Evolutionary conservation across 139 green algal species (phyloP).

Genomic region (Micractinium sp.): DNA sequence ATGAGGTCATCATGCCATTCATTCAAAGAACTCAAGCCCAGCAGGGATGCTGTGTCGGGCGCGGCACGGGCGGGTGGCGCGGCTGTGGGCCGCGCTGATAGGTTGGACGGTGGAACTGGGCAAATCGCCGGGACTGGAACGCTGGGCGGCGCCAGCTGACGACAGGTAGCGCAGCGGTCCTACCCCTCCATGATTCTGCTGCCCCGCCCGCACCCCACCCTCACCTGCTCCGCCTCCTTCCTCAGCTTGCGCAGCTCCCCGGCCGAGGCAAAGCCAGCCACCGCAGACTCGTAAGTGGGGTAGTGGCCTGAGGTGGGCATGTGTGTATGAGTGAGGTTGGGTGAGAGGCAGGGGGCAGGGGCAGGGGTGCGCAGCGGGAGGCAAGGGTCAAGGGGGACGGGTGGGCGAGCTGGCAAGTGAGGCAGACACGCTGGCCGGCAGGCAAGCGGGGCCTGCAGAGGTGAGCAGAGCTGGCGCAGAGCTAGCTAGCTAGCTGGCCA

Average conservation of each 20-base stretch:
- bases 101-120: too few species aligned
- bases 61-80: too few species aligned
- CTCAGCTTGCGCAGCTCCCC: constrained; percentile 43
- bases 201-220: too few species aligned
- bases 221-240: constrained; percentile 27
- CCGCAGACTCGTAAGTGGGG: constrained; percentile 63
- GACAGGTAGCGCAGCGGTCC: too few species aligned
- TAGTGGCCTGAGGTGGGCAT: constrained; percentile 37
- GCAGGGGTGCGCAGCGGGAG: neutral
- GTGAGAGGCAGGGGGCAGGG: neutral
- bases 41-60: too few species aligned
- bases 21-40: too few species aligned
- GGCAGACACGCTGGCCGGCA: neutral
- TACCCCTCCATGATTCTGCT: neutral
- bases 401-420: neutral
- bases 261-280: constrained; percentile 61
- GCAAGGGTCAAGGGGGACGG: neutral
- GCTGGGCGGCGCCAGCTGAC: too few species aligned
- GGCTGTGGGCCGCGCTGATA: too few species aligned
- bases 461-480: too few species aligned
- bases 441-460: neutral
- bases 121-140: too few species aligned
- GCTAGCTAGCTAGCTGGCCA: too few species aligned
- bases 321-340: neutral
- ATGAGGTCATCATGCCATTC: too few species aligned